These are phyloP conservation scores for Alternaria triticina DNA, from an alignment of 2,329 filamentous ascomycete species.

Conservation along the genomic window DNA sequence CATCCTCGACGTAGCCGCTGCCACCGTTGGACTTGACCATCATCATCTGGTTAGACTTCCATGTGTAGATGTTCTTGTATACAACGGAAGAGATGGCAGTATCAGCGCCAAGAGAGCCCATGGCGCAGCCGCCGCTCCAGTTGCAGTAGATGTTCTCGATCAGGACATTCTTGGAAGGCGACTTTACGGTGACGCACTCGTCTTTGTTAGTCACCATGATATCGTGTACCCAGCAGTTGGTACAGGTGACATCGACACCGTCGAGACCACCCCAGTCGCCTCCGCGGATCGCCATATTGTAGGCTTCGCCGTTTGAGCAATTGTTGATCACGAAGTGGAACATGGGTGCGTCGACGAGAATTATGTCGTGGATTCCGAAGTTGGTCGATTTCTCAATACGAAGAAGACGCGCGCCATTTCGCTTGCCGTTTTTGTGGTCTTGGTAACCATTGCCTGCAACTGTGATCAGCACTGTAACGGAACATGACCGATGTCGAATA, in stretches of 20 bases:
- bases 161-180: constrained; percentile 58
- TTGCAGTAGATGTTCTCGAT: constrained; percentile 68
- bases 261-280: constrained; percentile 61
- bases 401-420: constrained; percentile 54
- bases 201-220: constrained; percentile 68
- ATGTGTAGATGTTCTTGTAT: constrained; percentile 66
- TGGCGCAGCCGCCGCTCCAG: constrained; percentile 65
- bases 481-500: background rate
- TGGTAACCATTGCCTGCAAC: constrained; percentile 54
- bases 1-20: constrained; percentile 59
- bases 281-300: constrained; percentile 63
- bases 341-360: constrained; percentile 57
- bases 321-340: constrained; percentile 61
- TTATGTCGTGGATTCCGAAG: constrained; percentile 59
- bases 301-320: constrained; percentile 60
- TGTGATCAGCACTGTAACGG: background rate
- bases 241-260: constrained; percentile 62
- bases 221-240: constrained; percentile 65
- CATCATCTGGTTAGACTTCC: constrained; percentile 67
- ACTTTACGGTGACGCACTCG: constrained; percentile 65
- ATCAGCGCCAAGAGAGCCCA: constrained; percentile 61
- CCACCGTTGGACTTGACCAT: constrained; percentile 69
- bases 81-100: constrained; percentile 59
- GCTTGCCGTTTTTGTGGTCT: constrained; percentile 53
- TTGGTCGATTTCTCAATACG: constrained; percentile 54